phyloP scores from a whole-genome alignment of 257 asterid species.

The Solanum medicagineum region DNA sequence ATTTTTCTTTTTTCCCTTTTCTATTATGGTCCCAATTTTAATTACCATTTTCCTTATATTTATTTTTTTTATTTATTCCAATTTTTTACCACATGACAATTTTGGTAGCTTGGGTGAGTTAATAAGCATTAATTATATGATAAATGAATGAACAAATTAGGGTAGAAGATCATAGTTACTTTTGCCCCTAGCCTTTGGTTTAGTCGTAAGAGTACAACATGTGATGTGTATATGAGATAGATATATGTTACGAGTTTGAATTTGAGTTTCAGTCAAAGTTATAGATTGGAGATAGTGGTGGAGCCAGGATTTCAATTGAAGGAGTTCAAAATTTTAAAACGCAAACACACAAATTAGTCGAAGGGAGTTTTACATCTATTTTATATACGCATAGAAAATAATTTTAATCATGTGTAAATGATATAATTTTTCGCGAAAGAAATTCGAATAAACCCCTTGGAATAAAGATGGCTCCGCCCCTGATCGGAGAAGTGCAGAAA shows the following conservation, averaged over 20 bases:
- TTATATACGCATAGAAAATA: too few species aligned
- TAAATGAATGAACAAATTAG: background rate
- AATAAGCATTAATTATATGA: background rate
- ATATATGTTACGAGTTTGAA: background rate
- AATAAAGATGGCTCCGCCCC: too few species aligned
- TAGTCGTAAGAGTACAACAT: background rate
- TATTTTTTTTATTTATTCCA: background rate
- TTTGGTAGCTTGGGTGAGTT: background rate
- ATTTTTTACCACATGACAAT: background rate
- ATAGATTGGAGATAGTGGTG: background rate
- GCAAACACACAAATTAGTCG: too few species aligned
- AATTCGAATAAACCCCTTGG: too few species aligned
- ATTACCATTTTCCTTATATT: background rate
- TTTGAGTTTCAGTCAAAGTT: background rate
- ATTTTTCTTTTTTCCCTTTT: background rate
- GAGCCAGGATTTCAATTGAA: too few species aligned
- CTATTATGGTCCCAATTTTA: background rate
- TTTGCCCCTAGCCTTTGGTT: background rate
- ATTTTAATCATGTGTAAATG: too few species aligned
- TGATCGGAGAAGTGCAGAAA: too few species aligned
- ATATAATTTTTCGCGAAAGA: too few species aligned
- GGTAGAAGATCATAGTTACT: background rate
- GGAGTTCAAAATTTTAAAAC: too few species aligned
- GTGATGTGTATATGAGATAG: background rate
- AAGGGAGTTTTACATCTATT: too few species aligned